These are phyloP conservation scores for Pleurotus sapidus DNA, from an alignment of 768 basidiomycete species.

Conservation along the genomic window DNA sequence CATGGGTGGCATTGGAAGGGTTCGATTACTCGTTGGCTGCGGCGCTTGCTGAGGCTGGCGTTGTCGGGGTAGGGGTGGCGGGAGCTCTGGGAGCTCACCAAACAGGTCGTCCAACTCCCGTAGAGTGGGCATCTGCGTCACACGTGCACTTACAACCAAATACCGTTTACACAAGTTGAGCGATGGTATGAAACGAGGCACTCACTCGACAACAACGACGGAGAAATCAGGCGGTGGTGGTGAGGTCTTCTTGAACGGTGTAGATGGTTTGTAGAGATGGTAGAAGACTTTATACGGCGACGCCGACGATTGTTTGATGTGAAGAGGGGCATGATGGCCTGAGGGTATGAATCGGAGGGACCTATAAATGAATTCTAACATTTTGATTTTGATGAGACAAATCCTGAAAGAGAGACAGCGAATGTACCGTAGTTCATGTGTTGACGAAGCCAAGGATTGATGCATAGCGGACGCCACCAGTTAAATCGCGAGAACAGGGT, in stretches of 20 bases:
- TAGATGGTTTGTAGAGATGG: constrained; percentile 89
- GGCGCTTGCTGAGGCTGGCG: constrained; percentile 20
- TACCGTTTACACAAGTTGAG: neutral
- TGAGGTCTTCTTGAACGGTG: constrained; percentile 74
- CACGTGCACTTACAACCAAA: constrained; percentile 59
- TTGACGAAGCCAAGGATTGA: constrained; percentile 44
- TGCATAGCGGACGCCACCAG: constrained; percentile 67
- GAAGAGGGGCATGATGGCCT: constrained; percentile 53
- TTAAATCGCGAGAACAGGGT: constrained; percentile 34
- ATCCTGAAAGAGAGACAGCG: neutral
- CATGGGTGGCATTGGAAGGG: neutral
- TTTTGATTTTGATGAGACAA: neutral
- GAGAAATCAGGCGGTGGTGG: constrained; percentile 84
- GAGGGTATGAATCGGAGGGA: constrained; percentile 71
- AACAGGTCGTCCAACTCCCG: constrained; percentile 77
- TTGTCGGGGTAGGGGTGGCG: constrained; percentile 53
- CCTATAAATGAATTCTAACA: constrained; percentile 61
- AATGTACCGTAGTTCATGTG: constrained; percentile 52
- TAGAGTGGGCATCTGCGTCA: constrained; percentile 78
- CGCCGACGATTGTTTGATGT: constrained; percentile 20
- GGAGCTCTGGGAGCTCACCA: constrained; percentile 62
- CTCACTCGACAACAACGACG: constrained; percentile 83
- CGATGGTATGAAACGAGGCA: constrained; percentile 8
- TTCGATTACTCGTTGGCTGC: neutral
- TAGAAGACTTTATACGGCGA: constrained; percentile 84